Evolutionary conservation across 441 rosid genomes (phyloP).

Genomic region (Brassica balearica): DNA sequence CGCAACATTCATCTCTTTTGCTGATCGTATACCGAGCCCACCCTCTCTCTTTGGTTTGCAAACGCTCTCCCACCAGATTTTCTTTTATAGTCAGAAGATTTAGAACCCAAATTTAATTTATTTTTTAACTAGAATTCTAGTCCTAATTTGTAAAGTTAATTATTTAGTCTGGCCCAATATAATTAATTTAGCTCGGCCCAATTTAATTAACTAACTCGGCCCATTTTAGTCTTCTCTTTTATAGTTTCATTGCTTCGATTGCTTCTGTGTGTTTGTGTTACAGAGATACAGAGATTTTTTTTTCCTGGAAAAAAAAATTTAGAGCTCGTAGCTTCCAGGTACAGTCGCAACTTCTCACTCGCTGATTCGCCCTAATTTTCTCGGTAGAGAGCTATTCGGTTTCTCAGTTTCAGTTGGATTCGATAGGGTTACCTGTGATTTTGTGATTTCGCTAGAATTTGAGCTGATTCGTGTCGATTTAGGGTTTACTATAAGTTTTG

Average conservation of each 20-base stretch:
- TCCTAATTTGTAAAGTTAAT: background rate
- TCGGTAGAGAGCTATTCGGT: background rate
- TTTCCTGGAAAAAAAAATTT: background rate
- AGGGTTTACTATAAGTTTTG: constrained; percentile 6
- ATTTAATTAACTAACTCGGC: background rate
- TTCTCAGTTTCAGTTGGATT: background rate
- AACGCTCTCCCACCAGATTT: too few relatives aligned
- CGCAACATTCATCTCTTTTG: too few relatives aligned
- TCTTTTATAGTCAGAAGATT: background rate
- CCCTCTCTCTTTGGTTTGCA: too few relatives aligned
- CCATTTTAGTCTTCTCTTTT: constrained; percentile 7
- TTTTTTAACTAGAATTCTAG: background rate
- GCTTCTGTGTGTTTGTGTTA: background rate
- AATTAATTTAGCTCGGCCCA: background rate
- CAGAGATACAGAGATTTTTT: background rate
- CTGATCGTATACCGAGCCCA: too few relatives aligned
- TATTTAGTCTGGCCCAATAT: background rate
- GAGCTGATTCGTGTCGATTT: constrained; percentile 6
- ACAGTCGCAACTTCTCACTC: background rate
- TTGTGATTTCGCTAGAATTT: constrained; percentile 10
- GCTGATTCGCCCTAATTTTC: background rate
- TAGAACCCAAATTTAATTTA: background rate
- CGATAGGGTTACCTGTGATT: constrained; percentile 1
- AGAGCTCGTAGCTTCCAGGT: constrained; percentile 38
- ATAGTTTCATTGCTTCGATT: background rate